phyloP scores from a whole-genome alignment of 2,329 filamentous ascomycete genomes.

The Penicillium janthinellum region DNA sequence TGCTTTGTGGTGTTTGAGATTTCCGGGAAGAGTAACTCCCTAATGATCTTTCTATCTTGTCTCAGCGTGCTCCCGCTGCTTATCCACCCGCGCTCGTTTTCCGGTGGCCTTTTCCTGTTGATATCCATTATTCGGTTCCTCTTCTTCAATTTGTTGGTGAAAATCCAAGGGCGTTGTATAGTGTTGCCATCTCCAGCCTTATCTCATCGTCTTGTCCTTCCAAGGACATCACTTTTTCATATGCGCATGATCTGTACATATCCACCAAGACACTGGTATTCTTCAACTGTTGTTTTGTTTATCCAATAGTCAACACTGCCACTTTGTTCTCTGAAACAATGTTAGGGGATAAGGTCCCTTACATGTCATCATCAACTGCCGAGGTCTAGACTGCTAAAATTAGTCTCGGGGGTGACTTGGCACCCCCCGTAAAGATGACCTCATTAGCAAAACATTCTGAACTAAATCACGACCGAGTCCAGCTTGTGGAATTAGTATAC shows the following conservation, averaged over 20 bases:
- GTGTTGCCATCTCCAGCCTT: conserved; percentile 1
- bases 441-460: not conserved
- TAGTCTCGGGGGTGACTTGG: not conserved
- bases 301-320: no score
- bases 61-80: not conserved
- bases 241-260: conserved; percentile 22
- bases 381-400: not conserved
- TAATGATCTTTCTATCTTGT: conserved; percentile 5
- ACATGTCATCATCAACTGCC: not conserved
- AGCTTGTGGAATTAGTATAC: not conserved
- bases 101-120: conserved; percentile 7
- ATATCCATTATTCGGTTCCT: conserved; percentile 11
- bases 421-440: not conserved
- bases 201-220: not conserved
- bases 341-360: conserved; percentile 1
- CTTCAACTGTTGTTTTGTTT: not conserved
- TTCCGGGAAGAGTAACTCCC: not conserved
- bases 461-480: not conserved
- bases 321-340: not conserved
- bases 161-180: conserved; percentile 9
- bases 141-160: not conserved
- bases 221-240: conserved; percentile 4
- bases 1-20: conserved; percentile 6
- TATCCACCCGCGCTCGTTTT: conserved; percentile 4
- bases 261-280: not conserved